Evolutionary conservation across 129 eudicot species (phyloP), one percentile per base, ranked within the genome.

Genomic region (Arctium minus): DNA sequence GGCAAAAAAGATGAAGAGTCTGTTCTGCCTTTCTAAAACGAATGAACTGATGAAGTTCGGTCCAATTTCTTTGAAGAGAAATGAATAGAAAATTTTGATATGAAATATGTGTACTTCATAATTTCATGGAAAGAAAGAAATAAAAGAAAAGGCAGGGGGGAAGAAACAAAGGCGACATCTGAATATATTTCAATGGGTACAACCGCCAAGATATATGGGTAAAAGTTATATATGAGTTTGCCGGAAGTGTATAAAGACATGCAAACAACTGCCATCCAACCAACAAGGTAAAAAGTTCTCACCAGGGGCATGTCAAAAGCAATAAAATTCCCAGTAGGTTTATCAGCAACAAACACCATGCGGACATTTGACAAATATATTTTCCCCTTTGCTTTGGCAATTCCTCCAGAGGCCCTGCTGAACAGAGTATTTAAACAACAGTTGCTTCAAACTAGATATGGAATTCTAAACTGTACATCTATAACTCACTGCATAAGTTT

Each of bases 231-330:
- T 22, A 64, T 64, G 12, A 64, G 32, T 5, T 22, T 7, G 27
- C 11, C 8, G 30, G 70, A 38, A 65, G 4, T 11, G 74, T 74
- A 64, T 35, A 76, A 46, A 12, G 2, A 70, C 42, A 44, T 18
- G 62, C 3, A 15, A 36, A 36, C 53, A 70, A 40, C 5, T 12
- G 33, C 33, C 31, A 31, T 32, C 46, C 15, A 81, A 74, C 35
- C 4, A 82, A 67, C 27, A 22, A 22, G 29, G n/a, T 1, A 39
- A 81, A 33, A 27, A 35, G 3, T 73, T 9, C 95, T 65, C 84
- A 94, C 98, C 97, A 94, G 42, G 73, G 98, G 98, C 97, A 94
- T 87, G 76, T 94, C 98, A 78, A 94, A 94, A 71, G 93, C 97
- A 79, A 18, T 15, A 46, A 95, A 83, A 77, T 82, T 82, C 73